Conservation (phyloP, 345 rosid species). For the Firmiana major region DNA sequence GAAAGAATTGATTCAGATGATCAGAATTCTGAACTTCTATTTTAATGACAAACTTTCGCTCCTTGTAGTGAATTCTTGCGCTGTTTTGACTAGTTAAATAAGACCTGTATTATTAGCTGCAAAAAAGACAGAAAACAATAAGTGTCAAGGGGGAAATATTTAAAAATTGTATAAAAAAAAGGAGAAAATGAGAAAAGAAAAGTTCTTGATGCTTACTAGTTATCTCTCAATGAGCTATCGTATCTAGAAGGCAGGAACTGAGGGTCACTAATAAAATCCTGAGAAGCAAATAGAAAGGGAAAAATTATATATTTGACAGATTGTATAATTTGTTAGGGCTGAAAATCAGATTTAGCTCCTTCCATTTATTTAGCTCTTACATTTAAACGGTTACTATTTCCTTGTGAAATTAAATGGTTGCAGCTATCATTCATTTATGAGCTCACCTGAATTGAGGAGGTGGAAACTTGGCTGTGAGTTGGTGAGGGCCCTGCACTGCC, state of each 20-base stretch:
- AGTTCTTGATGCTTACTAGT: neutral
- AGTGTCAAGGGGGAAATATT: neutral
- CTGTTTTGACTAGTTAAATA: neutral
- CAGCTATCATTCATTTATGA: neutral
- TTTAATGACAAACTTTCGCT: neutral
- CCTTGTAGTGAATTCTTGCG: neutral
- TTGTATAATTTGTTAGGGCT: neutral
- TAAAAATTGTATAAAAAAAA: too few relatives aligned
- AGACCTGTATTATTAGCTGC: neutral
- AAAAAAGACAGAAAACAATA: neutral
- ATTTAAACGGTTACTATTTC: neutral
- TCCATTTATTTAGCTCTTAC: neutral
- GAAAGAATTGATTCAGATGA: neutral
- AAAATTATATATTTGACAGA: neutral
- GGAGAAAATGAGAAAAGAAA: neutral
- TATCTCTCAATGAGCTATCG: conserved; percentile 33
- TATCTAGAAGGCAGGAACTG: conserved; percentile 25
- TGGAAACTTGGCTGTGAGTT: conserved; percentile 21
- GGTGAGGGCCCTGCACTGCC: conserved; percentile 28
- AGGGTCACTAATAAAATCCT: conserved; percentile 43
- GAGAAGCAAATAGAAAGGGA: conserved; percentile 1
- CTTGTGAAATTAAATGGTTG: neutral
- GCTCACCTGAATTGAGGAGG: conserved; percentile 39
- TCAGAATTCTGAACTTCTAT: neutral
- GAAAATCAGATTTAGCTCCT: neutral